phyloP scores from a whole-genome alignment of 1,284 basidiomycete genomes.

The Boletus sp. region DNA sequence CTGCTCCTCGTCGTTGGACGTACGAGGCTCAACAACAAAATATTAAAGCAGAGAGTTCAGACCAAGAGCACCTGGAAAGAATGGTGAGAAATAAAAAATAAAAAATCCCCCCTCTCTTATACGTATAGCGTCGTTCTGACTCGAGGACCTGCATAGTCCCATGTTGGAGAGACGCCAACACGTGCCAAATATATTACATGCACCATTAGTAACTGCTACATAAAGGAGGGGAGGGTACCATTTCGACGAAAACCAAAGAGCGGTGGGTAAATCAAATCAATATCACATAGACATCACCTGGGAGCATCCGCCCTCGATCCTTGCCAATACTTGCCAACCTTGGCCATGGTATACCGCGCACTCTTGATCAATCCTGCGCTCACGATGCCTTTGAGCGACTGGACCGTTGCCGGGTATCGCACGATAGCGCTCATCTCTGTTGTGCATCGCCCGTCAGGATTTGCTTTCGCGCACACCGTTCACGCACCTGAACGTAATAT shows the following conservation, averaged over 20 bases:
- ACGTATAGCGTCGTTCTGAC: too few species aligned
- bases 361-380: conserved; percentile 85
- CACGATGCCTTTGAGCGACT: conserved; percentile 85
- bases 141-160: too few species aligned
- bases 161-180: background rate
- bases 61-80: too few species aligned
- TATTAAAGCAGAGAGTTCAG: too few species aligned
- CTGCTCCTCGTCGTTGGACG: background rate
- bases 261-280: conserved; percentile 1
- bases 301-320: conserved; percentile 35
- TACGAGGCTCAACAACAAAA: too few species aligned
- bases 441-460: background rate
- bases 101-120: too few species aligned
- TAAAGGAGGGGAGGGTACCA: conserved; percentile 2
- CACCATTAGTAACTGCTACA: too few species aligned
- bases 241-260: conserved; percentile 15
- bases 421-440: conserved; percentile 83
- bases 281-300: too few species aligned
- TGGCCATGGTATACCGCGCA: conserved; percentile 71
- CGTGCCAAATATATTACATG: too few species aligned
- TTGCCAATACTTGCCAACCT: conserved; percentile 85
- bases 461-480: background rate
- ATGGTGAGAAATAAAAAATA: too few species aligned
- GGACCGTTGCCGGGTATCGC: conserved; percentile 79
- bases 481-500: conserved; percentile 64